A percentile compares a stretch with the other conserved stretches of the same genome.
Conservation (phyloP, 2,329 filamentous ascomycete species). For the Penicillium hordei region DNA sequence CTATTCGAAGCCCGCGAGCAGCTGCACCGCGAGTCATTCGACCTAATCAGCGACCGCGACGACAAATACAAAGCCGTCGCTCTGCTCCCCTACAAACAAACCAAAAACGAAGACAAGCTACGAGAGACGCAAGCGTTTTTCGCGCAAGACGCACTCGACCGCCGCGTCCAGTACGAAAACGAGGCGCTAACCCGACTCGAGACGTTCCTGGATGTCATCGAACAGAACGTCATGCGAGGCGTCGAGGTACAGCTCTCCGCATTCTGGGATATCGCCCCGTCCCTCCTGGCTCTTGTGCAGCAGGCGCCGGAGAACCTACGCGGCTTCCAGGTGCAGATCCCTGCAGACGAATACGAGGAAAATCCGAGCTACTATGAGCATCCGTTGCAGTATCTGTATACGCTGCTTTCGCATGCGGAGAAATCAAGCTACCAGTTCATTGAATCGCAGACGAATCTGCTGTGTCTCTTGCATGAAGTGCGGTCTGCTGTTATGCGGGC, state of each 20-base stretch:
- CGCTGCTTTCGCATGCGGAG: constrained; percentile 78
- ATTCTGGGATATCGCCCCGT: constrained; percentile 96
- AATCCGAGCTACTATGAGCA: constrained; percentile 78
- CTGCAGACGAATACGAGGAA: constrained; percentile 73
- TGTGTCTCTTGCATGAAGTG: constrained; percentile 88
- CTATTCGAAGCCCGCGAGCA: constrained; percentile 91
- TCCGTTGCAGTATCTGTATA: constrained; percentile 88
- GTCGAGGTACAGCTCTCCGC: constrained; percentile 89
- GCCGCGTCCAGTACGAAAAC: constrained; percentile 68
- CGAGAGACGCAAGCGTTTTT: constrained; percentile 81
- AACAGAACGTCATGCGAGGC: constrained; percentile 80
- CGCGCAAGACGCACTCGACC: constrained; percentile 69
- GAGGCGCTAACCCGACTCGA: constrained; percentile 72
- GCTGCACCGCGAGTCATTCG: constrained; percentile 80
- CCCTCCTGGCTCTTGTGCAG: constrained; percentile 73
- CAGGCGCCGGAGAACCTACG: constrained; percentile 64
- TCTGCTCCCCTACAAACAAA: constrained; percentile 73
- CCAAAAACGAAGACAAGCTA: constrained; percentile 74
- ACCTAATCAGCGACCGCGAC: constrained; percentile 80
- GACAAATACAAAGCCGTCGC: constrained; percentile 83
- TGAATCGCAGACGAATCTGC: constrained; percentile 85
- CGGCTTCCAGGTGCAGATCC: constrained; percentile 73
- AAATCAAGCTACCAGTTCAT: constrained; percentile 97
- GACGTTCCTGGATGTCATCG: constrained; percentile 75
- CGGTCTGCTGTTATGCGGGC: constrained; percentile 74